Percentiles rank a stretch among this genome's conserved stretches.
Conservation (phyloP, 306 rosid genomes). For the Astragalus membranaceus region DNA sequence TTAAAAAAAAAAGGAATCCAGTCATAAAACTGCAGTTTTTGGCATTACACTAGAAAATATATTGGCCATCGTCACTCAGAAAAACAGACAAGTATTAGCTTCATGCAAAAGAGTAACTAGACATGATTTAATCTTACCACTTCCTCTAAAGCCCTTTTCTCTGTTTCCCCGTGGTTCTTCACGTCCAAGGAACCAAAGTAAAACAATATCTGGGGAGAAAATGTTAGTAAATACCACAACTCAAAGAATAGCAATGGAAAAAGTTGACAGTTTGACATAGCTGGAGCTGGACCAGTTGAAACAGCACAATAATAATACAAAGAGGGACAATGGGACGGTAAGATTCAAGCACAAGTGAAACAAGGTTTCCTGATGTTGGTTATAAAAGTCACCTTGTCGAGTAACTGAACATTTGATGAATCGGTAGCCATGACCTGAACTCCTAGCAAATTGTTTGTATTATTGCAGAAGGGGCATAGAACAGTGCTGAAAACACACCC, state of each 20-base stretch:
- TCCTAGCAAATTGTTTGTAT: conserved; percentile 49
- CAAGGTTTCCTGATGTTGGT: conserved; percentile 4
- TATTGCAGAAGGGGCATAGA: conserved; percentile 76
- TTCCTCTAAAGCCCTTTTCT: conserved; percentile 28
- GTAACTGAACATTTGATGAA: conserved; percentile 64
- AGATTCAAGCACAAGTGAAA: conserved; percentile 14
- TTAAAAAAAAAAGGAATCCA: background rate
- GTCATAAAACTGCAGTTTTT: background rate
- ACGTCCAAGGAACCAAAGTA: conserved; percentile 59
- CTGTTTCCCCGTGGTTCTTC: conserved; percentile 38
- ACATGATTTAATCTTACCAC: conserved; percentile 41
- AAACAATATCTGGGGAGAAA: conserved; percentile 50
- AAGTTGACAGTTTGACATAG: background rate
- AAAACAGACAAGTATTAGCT: background rate
- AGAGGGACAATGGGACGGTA: background rate
- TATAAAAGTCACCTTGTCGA: conserved; percentile 54
- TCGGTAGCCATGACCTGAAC: conserved; percentile 73
- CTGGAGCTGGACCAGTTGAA: conserved; percentile 1
- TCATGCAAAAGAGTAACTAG: conserved; percentile 8
- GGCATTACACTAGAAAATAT: conserved; percentile 10
- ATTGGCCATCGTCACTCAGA: conserved; percentile 1
- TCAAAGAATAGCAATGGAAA: conserved; percentile 6
- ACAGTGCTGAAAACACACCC: conserved; percentile 73
- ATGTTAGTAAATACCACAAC: background rate
- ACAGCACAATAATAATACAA: background rate